Evolutionary conservation across 1,139 yeast species (phyloP).

Genomic region (Ogataea hybrid): DNA sequence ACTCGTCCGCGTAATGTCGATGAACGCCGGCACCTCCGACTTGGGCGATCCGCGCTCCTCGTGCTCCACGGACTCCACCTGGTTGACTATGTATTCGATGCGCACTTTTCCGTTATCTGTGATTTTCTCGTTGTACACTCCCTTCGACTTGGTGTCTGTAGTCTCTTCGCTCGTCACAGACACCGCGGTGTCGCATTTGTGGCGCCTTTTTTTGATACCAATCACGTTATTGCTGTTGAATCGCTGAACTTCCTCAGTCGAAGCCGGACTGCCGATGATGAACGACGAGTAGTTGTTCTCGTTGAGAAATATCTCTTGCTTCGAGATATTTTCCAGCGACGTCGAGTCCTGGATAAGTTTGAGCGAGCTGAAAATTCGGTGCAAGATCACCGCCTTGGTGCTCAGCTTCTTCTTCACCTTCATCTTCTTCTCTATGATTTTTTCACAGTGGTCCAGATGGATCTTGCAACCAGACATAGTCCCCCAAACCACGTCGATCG

Average conservation of each 20-base stretch:
- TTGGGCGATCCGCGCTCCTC: slow-evolving; percentile 3
- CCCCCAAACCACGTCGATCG: slow-evolving; percentile 89
- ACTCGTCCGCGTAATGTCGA: slow-evolving; percentile 36
- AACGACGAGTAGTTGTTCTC: slow-evolving; percentile 33
- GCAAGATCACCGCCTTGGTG: slow-evolving; percentile 73
- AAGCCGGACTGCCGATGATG: slow-evolving; percentile 29
- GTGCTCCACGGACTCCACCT: slow-evolving; percentile 30
- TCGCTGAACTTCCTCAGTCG: slow-evolving; percentile 26
- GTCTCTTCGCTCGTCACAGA: slow-evolving; percentile 1
- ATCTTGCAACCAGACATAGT: slow-evolving; percentile 83
- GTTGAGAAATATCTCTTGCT: slow-evolving; percentile 33
- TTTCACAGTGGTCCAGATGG: slow-evolving; percentile 75
- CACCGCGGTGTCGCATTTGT: slow-evolving; percentile 1
- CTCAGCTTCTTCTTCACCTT: slow-evolving; percentile 62
- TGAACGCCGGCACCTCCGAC: slow-evolving; percentile 34
- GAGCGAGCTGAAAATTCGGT: slow-evolving; percentile 73
- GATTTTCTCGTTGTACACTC: slow-evolving; percentile 39
- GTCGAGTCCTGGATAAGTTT: slow-evolving; percentile 76
- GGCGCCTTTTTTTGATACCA: slow-evolving; percentile 21
- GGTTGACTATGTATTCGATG: slow-evolving; percentile 47
- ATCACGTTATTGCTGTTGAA: slow-evolving; percentile 22
- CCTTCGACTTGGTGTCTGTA: slow-evolving; percentile 16
- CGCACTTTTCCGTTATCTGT: slow-evolving; percentile 43
- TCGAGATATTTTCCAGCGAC: slow-evolving; percentile 45
- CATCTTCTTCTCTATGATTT: slow-evolving; percentile 69